Conservation (phyloP, 2,329 filamentous ascomycete genomes). For the Ophiostoma ips region DNA sequence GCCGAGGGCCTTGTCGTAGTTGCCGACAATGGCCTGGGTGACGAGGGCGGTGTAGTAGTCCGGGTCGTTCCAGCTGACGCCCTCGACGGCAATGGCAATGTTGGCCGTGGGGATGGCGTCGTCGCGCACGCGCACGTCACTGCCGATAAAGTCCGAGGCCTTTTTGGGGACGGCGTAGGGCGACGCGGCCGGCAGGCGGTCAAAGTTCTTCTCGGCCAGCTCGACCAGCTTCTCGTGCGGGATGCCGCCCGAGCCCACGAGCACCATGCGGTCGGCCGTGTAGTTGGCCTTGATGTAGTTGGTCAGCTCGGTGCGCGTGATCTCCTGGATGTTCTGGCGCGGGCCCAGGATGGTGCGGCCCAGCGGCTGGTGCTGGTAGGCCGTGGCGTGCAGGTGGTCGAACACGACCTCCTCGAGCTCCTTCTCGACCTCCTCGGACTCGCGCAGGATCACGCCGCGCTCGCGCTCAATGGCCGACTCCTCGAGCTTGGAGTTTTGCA, state of each 20-base stretch:
- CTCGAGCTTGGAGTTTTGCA: constrained; percentile 98
- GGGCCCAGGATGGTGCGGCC: constrained; percentile 96
- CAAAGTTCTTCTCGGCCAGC: constrained; percentile 93
- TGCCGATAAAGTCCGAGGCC: constrained; percentile 91
- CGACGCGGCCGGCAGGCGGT: constrained; percentile 59
- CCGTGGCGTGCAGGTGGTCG: constrained; percentile 95
- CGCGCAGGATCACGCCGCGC: constrained; percentile 94
- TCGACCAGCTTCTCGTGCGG: constrained; percentile 90
- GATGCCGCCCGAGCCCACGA: constrained; percentile 87
- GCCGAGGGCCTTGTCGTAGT: constrained; percentile 98
- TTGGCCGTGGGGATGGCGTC: constrained; percentile 93
- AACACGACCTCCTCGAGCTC: constrained; percentile 99
- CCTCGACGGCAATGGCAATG: constrained; percentile 96
- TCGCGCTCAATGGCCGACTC: constrained; percentile 85
- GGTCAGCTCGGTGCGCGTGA: constrained; percentile 76
- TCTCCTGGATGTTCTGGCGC: constrained; percentile 95
- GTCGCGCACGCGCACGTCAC: constrained; percentile 88
- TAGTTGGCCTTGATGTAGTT: constrained; percentile 99
- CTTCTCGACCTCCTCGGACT: constrained; percentile 99
- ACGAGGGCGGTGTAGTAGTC: constrained; percentile 98
- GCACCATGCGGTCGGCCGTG: constrained; percentile 97
- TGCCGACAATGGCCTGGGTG: constrained; percentile 95
- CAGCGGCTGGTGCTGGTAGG: constrained; percentile 89
- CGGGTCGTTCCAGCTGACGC: constrained; percentile 98
- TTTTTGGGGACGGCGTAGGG: constrained; percentile 67